Evolutionary conservation across 805 yeast species (phyloP).

Genomic region (Saitoella complicata): DNA sequence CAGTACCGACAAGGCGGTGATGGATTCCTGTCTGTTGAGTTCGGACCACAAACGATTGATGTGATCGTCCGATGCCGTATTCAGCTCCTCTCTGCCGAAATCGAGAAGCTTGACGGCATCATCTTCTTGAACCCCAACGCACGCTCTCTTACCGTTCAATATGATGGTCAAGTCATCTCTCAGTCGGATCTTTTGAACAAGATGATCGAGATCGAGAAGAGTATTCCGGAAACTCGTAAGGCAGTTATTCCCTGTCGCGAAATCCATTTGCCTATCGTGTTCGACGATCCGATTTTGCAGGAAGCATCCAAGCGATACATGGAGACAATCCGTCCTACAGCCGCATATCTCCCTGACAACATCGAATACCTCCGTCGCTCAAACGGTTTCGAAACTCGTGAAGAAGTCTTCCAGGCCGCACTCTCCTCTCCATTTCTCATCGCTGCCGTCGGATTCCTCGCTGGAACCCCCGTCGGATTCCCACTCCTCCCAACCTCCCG

Average conservation of each 20-base stretch:
- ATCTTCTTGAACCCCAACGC: conserved; percentile 97
- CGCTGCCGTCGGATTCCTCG: not conserved
- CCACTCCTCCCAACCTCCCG: conserved; percentile 95
- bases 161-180: conserved; percentile 41
- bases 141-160: conserved; percentile 82
- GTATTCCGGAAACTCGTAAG: conserved; percentile 52
- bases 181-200: conserved; percentile 49
- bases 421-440: conserved; percentile 1
- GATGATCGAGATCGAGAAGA: conserved; percentile 58
- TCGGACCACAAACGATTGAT: conserved; percentile 79
- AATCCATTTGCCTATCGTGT: conserved; percentile 84
- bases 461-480: conserved; percentile 97
- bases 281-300: conserved; percentile 78
- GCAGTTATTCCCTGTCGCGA: conserved; percentile 80
- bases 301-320: conserved; percentile 81
- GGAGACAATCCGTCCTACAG: conserved; percentile 82
- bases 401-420: conserved; percentile 43
- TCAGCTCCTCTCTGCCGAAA: conserved; percentile 63
- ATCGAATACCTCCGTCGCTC: conserved; percentile 88
- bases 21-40: conserved; percentile 78
- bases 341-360: conserved; percentile 97
- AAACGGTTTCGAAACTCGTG: conserved; percentile 54
- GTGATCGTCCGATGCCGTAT: conserved; percentile 74
- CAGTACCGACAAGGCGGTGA: conserved; percentile 96
- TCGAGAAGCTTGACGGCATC: conserved; percentile 53